A percentile compares a stretch with the other conserved stretches of the same genome.
These are phyloP conservation scores for Ceratobasidium sp. DNA, from an alignment of 1,284 basidiomycete genomes.

Conservation along the genomic window DNA sequence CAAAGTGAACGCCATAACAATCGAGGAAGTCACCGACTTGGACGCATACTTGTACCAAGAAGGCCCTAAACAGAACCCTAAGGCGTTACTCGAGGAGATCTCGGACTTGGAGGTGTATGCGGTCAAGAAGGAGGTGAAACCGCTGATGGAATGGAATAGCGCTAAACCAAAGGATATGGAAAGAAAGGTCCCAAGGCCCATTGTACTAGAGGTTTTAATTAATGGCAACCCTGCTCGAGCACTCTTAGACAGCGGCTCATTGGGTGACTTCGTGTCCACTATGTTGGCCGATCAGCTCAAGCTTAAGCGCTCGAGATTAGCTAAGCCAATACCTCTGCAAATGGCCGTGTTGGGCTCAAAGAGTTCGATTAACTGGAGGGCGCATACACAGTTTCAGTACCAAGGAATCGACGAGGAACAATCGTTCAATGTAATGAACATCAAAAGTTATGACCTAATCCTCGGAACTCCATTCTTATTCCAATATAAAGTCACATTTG, in stretches of 20 bases:
- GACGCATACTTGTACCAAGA: too few relatives aligned
- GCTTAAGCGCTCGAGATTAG: constrained; percentile 41
- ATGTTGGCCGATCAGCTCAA: constrained; percentile 50
- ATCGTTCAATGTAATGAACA: constrained; percentile 49
- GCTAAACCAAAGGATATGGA: constrained; percentile 15
- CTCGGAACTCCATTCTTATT: constrained; percentile 48
- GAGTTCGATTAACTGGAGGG: constrained; percentile 42
- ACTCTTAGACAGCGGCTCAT: constrained; percentile 50
- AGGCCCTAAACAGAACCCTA: not conserved
- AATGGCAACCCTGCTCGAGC: constrained; percentile 49
- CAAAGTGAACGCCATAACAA: not conserved
- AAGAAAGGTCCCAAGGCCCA: constrained; percentile 46
- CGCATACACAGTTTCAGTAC: constrained; percentile 45
- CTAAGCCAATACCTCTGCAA: constrained; percentile 48
- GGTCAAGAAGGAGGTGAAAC: not conserved
- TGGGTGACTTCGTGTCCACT: constrained; percentile 54
- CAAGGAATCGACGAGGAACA: constrained; percentile 45
- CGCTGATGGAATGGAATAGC: not conserved
- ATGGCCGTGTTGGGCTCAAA: constrained; percentile 47
- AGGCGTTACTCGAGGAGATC: not conserved
- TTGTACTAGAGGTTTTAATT: constrained; percentile 48
- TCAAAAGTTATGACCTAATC: constrained; percentile 46
- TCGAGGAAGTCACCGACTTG: too few relatives aligned
- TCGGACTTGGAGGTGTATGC: not conserved
- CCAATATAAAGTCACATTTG: constrained; percentile 44